Evolutionary conservation across 2,329 filamentous ascomycete genomes (phyloP).

Genomic region (Fusarium avenaceum): DNA sequence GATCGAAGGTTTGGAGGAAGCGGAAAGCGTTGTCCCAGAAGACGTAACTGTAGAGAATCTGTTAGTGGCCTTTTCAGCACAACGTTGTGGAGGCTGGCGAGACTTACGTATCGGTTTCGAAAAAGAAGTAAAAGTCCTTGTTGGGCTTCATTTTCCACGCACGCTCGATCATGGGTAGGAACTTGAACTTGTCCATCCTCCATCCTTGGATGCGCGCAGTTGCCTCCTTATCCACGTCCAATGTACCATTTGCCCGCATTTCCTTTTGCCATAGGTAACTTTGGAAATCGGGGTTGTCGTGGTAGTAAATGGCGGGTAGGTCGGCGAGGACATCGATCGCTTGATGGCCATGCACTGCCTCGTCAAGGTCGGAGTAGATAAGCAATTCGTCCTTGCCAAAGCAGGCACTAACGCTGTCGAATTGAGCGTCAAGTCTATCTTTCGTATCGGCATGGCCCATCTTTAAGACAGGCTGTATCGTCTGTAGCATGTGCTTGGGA

Average conservation of each 20-base stretch:
- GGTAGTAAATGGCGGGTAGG: conserved; percentile 58
- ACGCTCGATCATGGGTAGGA: conserved; percentile 67
- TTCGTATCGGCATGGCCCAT: conserved; percentile 52
- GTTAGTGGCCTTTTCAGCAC: conserved; percentile 7
- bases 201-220: conserved; percentile 59
- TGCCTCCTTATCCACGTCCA: conserved; percentile 50
- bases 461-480: conserved; percentile 53
- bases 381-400: conserved; percentile 58
- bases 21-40: conserved; percentile 61
- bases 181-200: conserved; percentile 70
- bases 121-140: conserved; percentile 69
- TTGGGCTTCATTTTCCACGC: conserved; percentile 62
- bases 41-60: conserved; percentile 41
- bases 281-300: conserved; percentile 55
- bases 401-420: conserved; percentile 66
- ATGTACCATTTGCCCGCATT: conserved; percentile 52
- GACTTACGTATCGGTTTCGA: conserved; percentile 67
- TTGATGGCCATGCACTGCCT: conserved; percentile 58
- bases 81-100: background rate
- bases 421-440: conserved; percentile 57
- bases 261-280: conserved; percentile 58
- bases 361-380: conserved; percentile 66
- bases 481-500: conserved; percentile 50
- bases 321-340: conserved; percentile 62
- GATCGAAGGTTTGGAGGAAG: conserved; percentile 63